These are phyloP conservation scores for Zygosaccharomyces kombuchaensis DNA, from an alignment of 805 yeast species.

Conservation along the genomic window DNA sequence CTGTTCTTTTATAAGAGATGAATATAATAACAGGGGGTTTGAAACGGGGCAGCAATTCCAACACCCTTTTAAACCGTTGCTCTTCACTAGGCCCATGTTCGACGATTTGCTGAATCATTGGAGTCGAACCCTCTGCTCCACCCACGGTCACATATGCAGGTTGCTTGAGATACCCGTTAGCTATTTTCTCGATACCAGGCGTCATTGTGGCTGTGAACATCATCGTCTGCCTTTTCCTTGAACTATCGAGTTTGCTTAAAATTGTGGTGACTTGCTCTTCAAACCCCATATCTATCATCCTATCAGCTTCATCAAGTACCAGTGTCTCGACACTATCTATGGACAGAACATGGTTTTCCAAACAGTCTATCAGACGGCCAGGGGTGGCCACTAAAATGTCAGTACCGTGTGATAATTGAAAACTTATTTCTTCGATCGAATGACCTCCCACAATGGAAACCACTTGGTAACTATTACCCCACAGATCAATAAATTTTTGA, in stretches of 20 bases:
- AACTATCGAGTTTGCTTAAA: constrained; percentile 35
- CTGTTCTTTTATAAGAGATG: constrained; percentile 69
- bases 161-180: constrained; percentile 53
- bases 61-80: constrained; percentile 39
- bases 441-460: constrained; percentile 88
- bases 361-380: constrained; percentile 78
- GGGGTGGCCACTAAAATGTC: constrained; percentile 92
- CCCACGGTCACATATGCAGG: constrained; percentile 72
- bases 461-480: constrained; percentile 40
- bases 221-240: constrained; percentile 54
- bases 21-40: constrained; percentile 70
- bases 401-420: constrained; percentile 54
- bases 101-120: constrained; percentile 59
- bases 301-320: constrained; percentile 90
- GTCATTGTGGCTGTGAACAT: constrained; percentile 97
- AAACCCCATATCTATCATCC: constrained; percentile 94
- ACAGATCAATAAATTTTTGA: constrained; percentile 41
- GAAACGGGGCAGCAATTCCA: constrained; percentile 23
- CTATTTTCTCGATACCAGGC: constrained; percentile 59
- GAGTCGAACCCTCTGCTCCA: constrained; percentile 54
- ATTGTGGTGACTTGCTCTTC: constrained; percentile 71
- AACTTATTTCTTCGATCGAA: constrained; percentile 66
- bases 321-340: constrained; percentile 60
- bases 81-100: constrained; percentile 46
- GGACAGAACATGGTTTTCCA: constrained; percentile 61